phyloP scores from a whole-genome alignment of 495 filamentous ascomycete genomes.

The Entonaema liquescens region DNA sequence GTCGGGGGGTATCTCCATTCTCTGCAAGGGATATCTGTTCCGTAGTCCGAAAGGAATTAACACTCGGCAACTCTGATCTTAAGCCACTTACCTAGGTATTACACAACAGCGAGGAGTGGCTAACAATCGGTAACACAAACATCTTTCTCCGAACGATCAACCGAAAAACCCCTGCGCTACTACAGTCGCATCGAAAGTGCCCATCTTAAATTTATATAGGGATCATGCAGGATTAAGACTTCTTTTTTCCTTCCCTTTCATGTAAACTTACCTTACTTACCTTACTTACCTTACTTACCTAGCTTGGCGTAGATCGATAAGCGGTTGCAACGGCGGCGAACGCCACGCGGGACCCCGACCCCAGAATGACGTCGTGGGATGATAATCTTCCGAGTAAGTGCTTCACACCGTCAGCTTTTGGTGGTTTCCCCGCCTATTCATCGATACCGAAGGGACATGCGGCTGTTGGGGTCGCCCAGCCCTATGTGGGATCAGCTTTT shows the following conservation, averaged over 20 bases:
- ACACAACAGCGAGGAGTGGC: neutral
- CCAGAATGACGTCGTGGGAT: constrained; percentile 38
- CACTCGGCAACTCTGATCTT: constrained; percentile 1
- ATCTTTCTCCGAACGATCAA: no score
- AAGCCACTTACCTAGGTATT: constrained; percentile 7
- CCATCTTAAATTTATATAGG: neutral
- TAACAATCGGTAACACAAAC: constrained; percentile 3
- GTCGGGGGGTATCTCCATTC: neutral
- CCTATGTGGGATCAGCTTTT: constrained; percentile 35
- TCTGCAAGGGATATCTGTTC: neutral
- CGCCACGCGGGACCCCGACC: constrained; percentile 20
- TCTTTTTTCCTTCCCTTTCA: neutral
- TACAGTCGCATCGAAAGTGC: neutral
- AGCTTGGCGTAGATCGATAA: constrained; percentile 33
- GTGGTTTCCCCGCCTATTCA: constrained; percentile 13
- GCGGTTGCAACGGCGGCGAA: constrained; percentile 23
- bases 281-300: no score
- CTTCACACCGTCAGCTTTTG: constrained; percentile 34
- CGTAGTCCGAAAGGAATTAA: neutral
- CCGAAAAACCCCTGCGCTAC: no score
- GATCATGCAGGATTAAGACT: constrained; percentile 2
- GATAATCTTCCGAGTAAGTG: constrained; percentile 24
- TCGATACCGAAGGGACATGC: constrained; percentile 1
- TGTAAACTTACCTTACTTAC: neutral
- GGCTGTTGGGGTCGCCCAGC: constrained; percentile 30